These are phyloP conservation scores for Penicillium ochrochloron DNA, from an alignment of 495 filamentous ascomycete species.

Conservation along the genomic window DNA sequence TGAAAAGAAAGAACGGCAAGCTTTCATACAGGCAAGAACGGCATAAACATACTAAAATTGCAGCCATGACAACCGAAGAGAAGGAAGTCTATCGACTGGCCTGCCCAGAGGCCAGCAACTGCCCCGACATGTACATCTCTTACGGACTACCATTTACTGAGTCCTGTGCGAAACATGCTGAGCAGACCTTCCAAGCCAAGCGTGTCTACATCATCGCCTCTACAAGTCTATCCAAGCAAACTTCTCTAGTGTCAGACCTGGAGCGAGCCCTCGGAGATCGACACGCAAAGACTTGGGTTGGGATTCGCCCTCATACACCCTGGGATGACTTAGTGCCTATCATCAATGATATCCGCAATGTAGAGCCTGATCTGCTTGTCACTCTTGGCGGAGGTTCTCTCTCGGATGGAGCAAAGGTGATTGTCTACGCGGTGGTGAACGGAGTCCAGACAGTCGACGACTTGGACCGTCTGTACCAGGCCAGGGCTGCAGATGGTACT, in stretches of 20 bases:
- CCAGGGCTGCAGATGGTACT: slow-evolving; percentile 3
- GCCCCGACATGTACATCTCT: slow-evolving; percentile 6
- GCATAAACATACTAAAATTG: neutral
- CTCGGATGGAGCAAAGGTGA: slow-evolving; percentile 7
- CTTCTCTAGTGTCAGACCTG: slow-evolving; percentile 6
- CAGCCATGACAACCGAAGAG: neutral
- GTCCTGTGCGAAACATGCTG: slow-evolving; percentile 5
- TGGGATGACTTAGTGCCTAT: slow-evolving; percentile 10
- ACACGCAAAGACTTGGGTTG: slow-evolving; percentile 11
- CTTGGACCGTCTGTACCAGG: slow-evolving; percentile 4
- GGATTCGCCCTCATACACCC: slow-evolving; percentile 9
- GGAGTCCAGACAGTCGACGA: slow-evolving; percentile 7
- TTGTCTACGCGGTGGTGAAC: slow-evolving; percentile 9
- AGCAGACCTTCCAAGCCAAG: slow-evolving; percentile 8
- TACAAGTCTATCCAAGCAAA: slow-evolving; percentile 7
- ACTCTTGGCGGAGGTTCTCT: slow-evolving; percentile 9
- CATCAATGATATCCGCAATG: slow-evolving; percentile 8
- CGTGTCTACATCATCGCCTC: slow-evolving; percentile 11
- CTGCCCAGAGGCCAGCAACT: slow-evolving; percentile 5
- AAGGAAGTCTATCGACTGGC: slow-evolving; percentile 8
- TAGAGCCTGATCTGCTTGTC: slow-evolving; percentile 9
- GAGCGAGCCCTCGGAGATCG: slow-evolving; percentile 11
- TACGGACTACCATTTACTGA: slow-evolving; percentile 7
- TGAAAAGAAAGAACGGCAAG: neutral
- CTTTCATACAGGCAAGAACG: neutral